Conservation (phyloP, 2,329 filamentous ascomycete genomes). For the Colletotrichum sp. region DNA sequence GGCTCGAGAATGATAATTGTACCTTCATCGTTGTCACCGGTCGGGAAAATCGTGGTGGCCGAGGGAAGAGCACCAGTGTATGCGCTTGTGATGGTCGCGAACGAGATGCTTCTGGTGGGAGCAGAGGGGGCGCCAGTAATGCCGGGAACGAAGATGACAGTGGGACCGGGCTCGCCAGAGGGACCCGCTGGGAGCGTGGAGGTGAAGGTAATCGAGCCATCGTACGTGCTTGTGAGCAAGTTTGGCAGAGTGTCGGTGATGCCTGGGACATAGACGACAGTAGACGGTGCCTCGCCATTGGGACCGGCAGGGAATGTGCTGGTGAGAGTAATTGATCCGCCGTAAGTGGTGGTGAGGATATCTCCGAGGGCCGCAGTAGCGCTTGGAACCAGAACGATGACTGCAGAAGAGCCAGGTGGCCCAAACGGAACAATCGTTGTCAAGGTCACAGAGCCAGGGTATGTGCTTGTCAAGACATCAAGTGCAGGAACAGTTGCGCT, state of each 20-base stretch:
- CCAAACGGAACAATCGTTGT: background rate
- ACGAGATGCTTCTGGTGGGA: background rate
- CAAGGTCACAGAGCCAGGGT: background rate
- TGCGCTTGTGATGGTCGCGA: background rate
- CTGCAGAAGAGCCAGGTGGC: background rate
- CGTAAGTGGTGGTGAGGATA: background rate
- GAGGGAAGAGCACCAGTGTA: background rate
- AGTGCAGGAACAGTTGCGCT: background rate
- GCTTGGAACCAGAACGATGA: background rate
- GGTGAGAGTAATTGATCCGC: background rate
- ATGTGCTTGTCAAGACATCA: constrained; percentile 3
- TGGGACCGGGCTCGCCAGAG: background rate
- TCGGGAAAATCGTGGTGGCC: background rate
- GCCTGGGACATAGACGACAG: background rate
- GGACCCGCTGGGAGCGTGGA: background rate
- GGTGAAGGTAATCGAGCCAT: background rate
- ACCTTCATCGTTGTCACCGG: background rate
- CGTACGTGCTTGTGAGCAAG: background rate
- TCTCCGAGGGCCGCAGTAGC: background rate
- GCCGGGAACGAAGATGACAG: background rate
- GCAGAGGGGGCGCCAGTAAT: background rate
- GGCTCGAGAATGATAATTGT: background rate
- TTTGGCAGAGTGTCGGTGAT: background rate
- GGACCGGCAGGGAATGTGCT: background rate
- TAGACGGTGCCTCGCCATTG: background rate